Conservation (phyloP, 2,329 filamentous ascomycete species). For the Paecilomyces formosus region DNA sequence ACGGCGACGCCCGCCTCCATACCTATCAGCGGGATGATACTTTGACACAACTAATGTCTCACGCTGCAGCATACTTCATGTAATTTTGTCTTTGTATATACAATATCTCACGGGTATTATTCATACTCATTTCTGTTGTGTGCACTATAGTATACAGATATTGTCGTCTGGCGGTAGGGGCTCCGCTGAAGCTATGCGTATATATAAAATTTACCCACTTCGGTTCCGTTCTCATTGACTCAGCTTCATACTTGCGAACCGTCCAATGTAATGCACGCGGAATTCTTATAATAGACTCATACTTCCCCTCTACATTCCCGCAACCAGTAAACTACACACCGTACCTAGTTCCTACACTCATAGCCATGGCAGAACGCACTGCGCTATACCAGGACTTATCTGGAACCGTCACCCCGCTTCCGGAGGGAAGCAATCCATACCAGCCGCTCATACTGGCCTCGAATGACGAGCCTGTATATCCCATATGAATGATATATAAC, state of each 20-base stretch:
- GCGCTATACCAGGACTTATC: slow-evolving; percentile 29
- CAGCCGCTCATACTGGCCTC: slow-evolving; percentile 64
- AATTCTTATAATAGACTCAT: neutral
- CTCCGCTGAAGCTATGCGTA: neutral
- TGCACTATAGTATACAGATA: neutral
- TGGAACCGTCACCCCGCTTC: slow-evolving; percentile 21
- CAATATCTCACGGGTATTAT: neutral
- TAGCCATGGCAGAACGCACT: slow-evolving; percentile 15
- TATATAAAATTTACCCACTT: neutral
- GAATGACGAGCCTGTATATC: slow-evolving; percentile 57
- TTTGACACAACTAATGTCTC: neutral
- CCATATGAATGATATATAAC: neutral
- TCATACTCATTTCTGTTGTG: neutral
- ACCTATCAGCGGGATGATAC: neutral
- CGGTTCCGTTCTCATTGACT: neutral
- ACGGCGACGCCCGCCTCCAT: neutral
- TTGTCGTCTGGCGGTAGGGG: neutral
- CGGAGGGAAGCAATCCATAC: slow-evolving; percentile 59
- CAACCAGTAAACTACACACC: neutral
- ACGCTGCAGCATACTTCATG: neutral
- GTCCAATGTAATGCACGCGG: neutral
- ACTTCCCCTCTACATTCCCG: neutral
- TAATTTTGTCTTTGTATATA: neutral
- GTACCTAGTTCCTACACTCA: neutral
- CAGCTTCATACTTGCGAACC: neutral